phyloP scores from a whole-genome alignment of 495 filamentous ascomycete genomes.

The Penicillium cosmopolitanum region DNA sequence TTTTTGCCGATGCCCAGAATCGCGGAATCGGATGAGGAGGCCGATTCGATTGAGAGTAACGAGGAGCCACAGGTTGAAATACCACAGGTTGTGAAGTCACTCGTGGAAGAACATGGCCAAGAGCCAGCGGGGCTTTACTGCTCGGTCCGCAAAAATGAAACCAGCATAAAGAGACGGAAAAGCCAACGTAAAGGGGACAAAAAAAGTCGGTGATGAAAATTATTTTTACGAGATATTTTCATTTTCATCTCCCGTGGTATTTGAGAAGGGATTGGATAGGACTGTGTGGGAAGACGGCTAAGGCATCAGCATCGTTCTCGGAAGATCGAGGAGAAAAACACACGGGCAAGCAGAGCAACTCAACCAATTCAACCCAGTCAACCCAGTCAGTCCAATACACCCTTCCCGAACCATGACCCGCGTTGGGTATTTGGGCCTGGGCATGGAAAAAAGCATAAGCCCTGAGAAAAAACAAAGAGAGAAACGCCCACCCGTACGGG shows the following conservation, averaged over 20 bases:
- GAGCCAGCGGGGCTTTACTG: not conserved
- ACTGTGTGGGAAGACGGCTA: not conserved
- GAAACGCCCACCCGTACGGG: slow-evolving; percentile 13
- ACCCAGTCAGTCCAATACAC: not conserved
- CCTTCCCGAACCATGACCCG: slow-evolving; percentile 7
- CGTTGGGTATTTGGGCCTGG: not conserved
- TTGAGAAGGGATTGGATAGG: not conserved
- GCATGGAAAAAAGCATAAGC: not conserved
- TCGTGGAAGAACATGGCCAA: not conserved
- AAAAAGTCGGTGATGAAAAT: not conserved
- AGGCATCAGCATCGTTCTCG: not conserved
- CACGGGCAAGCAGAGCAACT: not conserved
- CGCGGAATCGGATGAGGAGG: not conserved
- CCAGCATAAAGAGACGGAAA: not conserved
- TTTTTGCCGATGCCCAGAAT: not conserved
- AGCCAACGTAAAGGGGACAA: not conserved
- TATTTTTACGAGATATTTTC: not conserved
- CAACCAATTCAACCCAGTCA: too few relatives aligned
- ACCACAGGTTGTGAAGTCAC: not conserved
- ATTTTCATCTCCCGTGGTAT: not conserved
- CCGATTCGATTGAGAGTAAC: not conserved
- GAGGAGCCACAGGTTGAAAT: not conserved
- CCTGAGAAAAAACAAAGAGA: not conserved
- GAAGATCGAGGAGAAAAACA: not conserved
- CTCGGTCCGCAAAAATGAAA: not conserved